Evolutionary conservation across 1,284 basidiomycete genomes (phyloP), one percentile per base, ranked within the genome.

Genomic region (Vanrija sp.): DNA sequence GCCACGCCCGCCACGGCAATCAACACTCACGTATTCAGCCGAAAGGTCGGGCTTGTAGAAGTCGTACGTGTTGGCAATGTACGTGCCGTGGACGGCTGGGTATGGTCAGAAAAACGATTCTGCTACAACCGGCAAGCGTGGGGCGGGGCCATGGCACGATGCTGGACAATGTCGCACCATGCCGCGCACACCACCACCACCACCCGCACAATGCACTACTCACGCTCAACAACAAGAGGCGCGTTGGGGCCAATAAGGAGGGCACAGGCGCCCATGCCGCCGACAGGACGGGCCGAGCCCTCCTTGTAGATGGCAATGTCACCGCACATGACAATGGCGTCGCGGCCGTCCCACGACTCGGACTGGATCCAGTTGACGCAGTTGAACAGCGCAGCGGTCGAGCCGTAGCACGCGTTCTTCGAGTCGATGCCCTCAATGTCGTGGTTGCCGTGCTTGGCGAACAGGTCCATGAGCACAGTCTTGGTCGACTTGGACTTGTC

Each of bases 401-500:
- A 95, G 47, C 95, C 95, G 75, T 99, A 99, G 82, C 95, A 99
- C 19, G 95, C 95, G 76, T 98, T 98, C 82, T 98, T 98, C 57
- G 90, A 93, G 81, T 99, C 95, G 73, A 99, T 89, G 66, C 95
- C 95, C 80, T 99, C 95, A 62, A 98, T 93, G 76, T 99, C 95
- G 68, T 85, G 86, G 85, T 99, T 98, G 63, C 92, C 95, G 38
- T 87, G 84, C 54, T 83, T 83, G 45, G 86, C 86, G 72, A 99
- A 99, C 67, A 98, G 87, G 79, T 97, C 91, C 95, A 99, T 98
- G 62, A 99, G 85, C 56, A 92, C 86, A 5, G 96, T 98, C 81
- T 99, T 99, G 78, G 94, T 93, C 26, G 95, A 91, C 80, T 99
- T 99, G 61, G 93, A 95, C 82, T 98, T 98, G 85, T 99, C 95